These are phyloP conservation scores for Niveomyces coronatus DNA, from an alignment of 2,329 filamentous ascomycete genomes.

Conservation along the genomic window DNA sequence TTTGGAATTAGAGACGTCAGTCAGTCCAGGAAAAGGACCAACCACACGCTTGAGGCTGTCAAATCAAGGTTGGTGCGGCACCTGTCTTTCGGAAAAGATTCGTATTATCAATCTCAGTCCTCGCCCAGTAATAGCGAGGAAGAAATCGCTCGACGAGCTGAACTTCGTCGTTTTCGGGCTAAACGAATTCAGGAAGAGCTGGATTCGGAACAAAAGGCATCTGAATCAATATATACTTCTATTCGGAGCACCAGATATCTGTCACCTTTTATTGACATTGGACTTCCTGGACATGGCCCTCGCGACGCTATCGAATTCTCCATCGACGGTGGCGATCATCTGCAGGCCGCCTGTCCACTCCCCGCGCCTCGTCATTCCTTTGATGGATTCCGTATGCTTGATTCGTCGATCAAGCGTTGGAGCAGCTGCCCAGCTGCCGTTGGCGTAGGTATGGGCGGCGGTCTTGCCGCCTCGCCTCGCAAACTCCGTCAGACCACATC, in stretches of 20 bases:
- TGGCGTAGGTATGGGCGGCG: background rate
- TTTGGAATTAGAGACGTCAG: conserved; percentile 29
- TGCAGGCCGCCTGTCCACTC: conserved; percentile 3
- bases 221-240: conserved; percentile 21
- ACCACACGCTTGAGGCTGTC: conserved; percentile 33
- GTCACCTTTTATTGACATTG: conserved; percentile 19
- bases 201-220: conserved; percentile 32
- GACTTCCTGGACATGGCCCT: conserved; percentile 29
- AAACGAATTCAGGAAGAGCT: conserved; percentile 50
- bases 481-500: conserved; percentile 1
- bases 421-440: conserved; percentile 6
- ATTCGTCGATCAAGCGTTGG: conserved; percentile 3
- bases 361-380: conserved; percentile 12
- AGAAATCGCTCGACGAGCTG: conserved; percentile 43
- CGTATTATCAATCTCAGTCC: conserved; percentile 28
- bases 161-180: conserved; percentile 44
- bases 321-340: conserved; percentile 13
- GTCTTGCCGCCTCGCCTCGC: conserved; percentile 10
- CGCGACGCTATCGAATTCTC: conserved; percentile 40
- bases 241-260: conserved; percentile 16
- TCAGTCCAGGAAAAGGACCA: conserved; percentile 20
- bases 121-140: conserved; percentile 39
- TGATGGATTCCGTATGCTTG: conserved; percentile 7
- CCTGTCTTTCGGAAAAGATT: conserved; percentile 33
- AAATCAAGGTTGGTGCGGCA: conserved; percentile 34